Conservation (phyloP, 352 stramenopile species). For the Globisporangium radiosum region DNA sequence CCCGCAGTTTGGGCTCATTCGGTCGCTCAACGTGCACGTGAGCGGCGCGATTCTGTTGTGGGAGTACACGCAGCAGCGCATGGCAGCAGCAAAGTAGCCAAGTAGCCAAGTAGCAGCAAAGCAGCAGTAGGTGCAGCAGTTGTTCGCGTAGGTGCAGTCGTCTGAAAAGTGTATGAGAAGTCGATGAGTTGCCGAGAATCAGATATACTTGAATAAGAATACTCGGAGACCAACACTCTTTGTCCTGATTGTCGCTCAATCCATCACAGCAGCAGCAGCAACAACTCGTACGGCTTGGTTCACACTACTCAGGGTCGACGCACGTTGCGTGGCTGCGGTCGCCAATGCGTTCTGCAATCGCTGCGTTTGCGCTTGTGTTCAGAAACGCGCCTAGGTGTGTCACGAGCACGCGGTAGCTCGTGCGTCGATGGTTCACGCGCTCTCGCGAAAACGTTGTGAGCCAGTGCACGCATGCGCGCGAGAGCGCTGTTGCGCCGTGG, state of each 20-base stretch:
- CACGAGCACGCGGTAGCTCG: neutral
- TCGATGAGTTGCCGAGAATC: neutral
- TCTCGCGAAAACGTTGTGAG: neutral
- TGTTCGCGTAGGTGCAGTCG: neutral
- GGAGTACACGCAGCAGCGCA: constrained; percentile 93
- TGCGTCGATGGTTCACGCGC: neutral
- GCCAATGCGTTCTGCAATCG: neutral
- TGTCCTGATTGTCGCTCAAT: too few relatives aligned
- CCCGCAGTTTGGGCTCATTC: constrained; percentile 95
- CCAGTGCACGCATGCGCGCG: neutral
- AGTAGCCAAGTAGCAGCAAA: neutral
- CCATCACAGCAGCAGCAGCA: too few relatives aligned
- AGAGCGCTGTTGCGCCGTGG: neutral
- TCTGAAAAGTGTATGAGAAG: neutral
- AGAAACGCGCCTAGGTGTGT: neutral
- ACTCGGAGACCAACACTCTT: too few relatives aligned
- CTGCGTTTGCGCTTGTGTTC: neutral
- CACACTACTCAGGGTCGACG: neutral
- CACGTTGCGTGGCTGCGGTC: neutral
- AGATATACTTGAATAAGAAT: neutral
- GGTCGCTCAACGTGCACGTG: constrained; percentile 97
- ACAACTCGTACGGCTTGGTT: neutral
- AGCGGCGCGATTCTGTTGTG: constrained; percentile 93
- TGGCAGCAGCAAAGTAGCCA: constrained; percentile 8
- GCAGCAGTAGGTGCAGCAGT: neutral